Percentiles rank a stretch among this genome's conserved stretches.
These are phyloP conservation scores for Leishmania tropica DNA, from an alignment of 208 protist species.

Conservation along the genomic window DNA sequence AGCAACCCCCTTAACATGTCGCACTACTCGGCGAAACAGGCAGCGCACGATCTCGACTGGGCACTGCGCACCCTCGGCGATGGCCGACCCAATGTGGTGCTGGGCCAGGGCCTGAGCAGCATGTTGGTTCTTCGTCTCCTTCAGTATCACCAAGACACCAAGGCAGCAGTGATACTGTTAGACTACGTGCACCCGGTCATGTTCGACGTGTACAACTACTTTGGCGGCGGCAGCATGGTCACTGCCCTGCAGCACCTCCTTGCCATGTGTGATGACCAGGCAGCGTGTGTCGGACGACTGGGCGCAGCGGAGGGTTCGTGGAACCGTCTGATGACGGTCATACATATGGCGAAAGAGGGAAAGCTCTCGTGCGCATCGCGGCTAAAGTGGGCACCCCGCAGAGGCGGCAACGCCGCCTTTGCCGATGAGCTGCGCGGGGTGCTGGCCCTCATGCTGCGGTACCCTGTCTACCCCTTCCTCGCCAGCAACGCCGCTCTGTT, in stretches of 20 bases:
- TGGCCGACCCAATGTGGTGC: conserved; percentile 43
- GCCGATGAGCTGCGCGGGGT: conserved; percentile 28
- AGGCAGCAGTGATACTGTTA: conserved; percentile 39
- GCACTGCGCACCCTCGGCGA: conserved; percentile 34
- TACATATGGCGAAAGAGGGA: conserved; percentile 28
- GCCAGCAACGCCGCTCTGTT: conserved; percentile 21
- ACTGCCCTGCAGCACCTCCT: conserved; percentile 45
- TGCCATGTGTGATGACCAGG: conserved; percentile 38
- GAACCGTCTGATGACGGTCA: conserved; percentile 36
- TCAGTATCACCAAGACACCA: conserved; percentile 12
- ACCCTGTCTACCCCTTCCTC: conserved; percentile 35
- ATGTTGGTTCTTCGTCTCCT: conserved; percentile 45
- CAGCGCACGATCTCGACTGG: conserved; percentile 49
- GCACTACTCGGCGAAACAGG: conserved; percentile 40
- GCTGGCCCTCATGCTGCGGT: conserved; percentile 42
- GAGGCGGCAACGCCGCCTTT: conserved; percentile 15
- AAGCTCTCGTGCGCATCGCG: conserved; percentile 45
- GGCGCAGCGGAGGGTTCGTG: conserved; percentile 50
- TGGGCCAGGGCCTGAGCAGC: conserved; percentile 49
- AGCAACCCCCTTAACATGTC: conserved; percentile 22
- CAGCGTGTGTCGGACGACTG: conserved; percentile 41
- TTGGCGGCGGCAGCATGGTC: conserved; percentile 35
- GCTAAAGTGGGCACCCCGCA: conserved; percentile 40
- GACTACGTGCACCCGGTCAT: conserved; percentile 39
- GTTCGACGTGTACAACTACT: conserved; percentile 39